A percentile compares a stretch with the other conserved stretches of the same genome.
Evolutionary conservation across 169 alveolate genomes (phyloP).

Genomic region (Plasmodium yoelii): DNA sequence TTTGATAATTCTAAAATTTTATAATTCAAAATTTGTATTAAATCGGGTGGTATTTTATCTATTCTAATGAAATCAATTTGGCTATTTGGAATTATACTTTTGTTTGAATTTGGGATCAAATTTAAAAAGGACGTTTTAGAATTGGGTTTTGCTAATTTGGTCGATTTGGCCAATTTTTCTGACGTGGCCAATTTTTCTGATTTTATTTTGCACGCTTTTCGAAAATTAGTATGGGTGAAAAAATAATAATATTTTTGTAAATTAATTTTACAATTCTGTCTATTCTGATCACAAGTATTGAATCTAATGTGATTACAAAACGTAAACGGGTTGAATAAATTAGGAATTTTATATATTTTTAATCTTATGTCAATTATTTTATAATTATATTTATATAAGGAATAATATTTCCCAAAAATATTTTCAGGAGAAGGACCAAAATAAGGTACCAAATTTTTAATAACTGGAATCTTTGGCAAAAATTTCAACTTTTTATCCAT

Average conservation of each 20-base stretch:
- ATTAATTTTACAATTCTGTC: too few species aligned
- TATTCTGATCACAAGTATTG: too few species aligned
- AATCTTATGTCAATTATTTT: slow-evolving; percentile 25
- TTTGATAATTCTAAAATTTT: neutral
- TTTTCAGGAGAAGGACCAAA: slow-evolving; percentile 45
- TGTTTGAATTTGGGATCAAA: neutral
- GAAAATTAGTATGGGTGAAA: neutral
- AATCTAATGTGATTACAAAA: too few species aligned
- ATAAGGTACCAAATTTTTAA: slow-evolving; percentile 30
- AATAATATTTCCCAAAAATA: slow-evolving; percentile 53
- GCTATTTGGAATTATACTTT: neutral
- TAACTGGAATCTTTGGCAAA: slow-evolving; percentile 38
- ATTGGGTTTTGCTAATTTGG: neutral
- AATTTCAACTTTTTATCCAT: slow-evolving; percentile 21
- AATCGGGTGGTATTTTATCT: slow-evolving; percentile 46
- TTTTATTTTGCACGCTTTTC: slow-evolving; percentile 38
- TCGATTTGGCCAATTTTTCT: too few species aligned
- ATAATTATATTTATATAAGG: slow-evolving; percentile 24
- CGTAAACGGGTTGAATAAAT: neutral
- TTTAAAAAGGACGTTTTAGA: neutral
- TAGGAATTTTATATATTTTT: slow-evolving; percentile 13
- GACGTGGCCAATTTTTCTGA: too few species aligned
- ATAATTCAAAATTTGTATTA: slow-evolving; percentile 35
- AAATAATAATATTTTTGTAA: too few species aligned
- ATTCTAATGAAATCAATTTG: slow-evolving; percentile 8